Evolutionary conservation across 768 basidiomycete genomes (phyloP), one percentile per base, ranked within the genome.

Genomic region (Amanita molliuscula): DNA sequence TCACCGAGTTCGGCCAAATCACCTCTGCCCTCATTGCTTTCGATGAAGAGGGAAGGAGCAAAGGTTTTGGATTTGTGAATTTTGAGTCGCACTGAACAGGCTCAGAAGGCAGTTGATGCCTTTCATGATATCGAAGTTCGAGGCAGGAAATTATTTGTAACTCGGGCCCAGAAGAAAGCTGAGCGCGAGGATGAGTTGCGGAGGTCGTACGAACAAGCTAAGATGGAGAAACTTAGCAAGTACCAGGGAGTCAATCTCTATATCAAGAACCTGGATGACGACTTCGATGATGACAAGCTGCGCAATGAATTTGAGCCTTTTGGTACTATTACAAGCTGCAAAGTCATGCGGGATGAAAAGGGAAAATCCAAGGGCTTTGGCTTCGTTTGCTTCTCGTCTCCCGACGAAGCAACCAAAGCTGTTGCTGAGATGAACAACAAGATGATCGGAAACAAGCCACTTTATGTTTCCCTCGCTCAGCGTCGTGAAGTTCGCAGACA

Each of bases 361-460:
- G 79, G 78, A 53, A 81, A 76, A 47, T 96, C 93, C 8, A 93
- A 93, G 66, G 93, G 95, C 58, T 99, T 99, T 62, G 96, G 96
- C 56, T 99, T 99, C 65, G 96, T 99, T 59, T 99, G 96, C 71
- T 99, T 92, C 77, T 91, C 92, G 31, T 86, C 92, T 47, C 93
- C 96, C 43, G 96, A 99, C 57, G 96, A 99, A 71, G 94, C 96
- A 20, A 97, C 92, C 62, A 98, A 98, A 75, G 96, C 96, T 54
- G 93, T 98, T 53, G 89, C 92, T 49, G 96, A 99, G 75, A 96
- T 99, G 93, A 99, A 99, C 79, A 97, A 96, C 81, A 95, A 95
- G 75, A 98, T 98, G 85, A 90, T 98, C 61, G 95, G 95, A 54
- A 81, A 85, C 57, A 99, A 99, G 73, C 96, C 96, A 47, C 81